phyloP scores from a whole-genome alignment of 1,139 yeast species.

The Suhomyces yuchorum region DNA sequence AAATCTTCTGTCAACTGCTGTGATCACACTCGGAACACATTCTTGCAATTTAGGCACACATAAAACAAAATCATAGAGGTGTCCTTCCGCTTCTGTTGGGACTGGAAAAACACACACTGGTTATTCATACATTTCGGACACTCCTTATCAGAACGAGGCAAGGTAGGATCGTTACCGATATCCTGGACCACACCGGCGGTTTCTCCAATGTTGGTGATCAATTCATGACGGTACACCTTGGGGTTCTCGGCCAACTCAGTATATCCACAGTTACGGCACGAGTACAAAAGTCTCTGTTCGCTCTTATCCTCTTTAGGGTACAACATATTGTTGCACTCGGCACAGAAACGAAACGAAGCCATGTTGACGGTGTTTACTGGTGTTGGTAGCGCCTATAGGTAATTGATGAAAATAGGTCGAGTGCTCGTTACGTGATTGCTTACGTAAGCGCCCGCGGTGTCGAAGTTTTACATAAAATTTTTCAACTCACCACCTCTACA shows the following conservation, averaged over 20 bases:
- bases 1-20: background rate
- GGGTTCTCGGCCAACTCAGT: slow-evolving; percentile 91
- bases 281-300: slow-evolving; percentile 71
- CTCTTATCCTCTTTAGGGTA: slow-evolving; percentile 96
- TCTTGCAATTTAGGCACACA: slow-evolving; percentile 86
- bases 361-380: slow-evolving; percentile 30
- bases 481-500: slow-evolving; percentile 14
- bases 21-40: slow-evolving; percentile 55
- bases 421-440: background rate
- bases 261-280: slow-evolving; percentile 94
- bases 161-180: slow-evolving; percentile 93
- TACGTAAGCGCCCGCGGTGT: slow-evolving; percentile 2
- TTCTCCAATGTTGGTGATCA: slow-evolving; percentile 85
- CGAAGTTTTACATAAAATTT: slow-evolving; percentile 20
- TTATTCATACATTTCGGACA: slow-evolving; percentile 87
- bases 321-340: slow-evolving; percentile 96
- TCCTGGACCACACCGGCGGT: slow-evolving; percentile 98
- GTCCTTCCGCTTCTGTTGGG: slow-evolving; percentile 92
- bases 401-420: background rate
- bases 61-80: slow-evolving; percentile 94
- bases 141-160: slow-evolving; percentile 90
- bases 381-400: background rate
- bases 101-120: slow-evolving; percentile 95
- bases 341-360: slow-evolving; percentile 92
- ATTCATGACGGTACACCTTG: slow-evolving; percentile 88